Conservation (phyloP, 192 early-diverging fungal species). For the Gaertneriomyces sp. region DNA sequence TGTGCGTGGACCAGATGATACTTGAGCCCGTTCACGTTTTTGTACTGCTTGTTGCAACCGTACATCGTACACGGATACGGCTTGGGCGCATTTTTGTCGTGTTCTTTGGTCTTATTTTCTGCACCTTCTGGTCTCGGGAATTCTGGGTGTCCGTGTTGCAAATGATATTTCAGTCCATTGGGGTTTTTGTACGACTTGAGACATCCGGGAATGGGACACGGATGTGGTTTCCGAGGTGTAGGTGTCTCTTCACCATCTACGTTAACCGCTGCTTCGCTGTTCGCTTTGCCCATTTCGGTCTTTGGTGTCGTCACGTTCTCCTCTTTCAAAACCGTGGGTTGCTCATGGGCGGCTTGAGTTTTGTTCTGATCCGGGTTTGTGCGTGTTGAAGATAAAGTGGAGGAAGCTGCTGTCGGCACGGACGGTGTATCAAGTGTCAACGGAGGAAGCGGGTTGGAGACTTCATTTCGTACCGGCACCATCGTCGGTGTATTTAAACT, state of each 20-base stretch:
- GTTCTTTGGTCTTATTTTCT: too few species aligned
- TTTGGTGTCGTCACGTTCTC: too few species aligned
- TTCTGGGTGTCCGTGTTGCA: slow-evolving; percentile 75
- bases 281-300: too few species aligned
- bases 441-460: too few species aligned
- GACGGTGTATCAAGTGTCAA: too few species aligned
- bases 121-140: background rate
- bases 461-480: background rate
- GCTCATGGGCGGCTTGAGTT: too few species aligned
- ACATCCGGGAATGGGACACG: slow-evolving; percentile 77
- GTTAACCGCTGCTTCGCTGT: too few species aligned
- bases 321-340: too few species aligned
- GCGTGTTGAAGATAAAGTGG: too few species aligned
- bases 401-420: too few species aligned
- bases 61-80: slow-evolving; percentile 63
- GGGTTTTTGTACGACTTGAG: slow-evolving; percentile 96
- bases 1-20: slow-evolving; percentile 94
- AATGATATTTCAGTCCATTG: slow-evolving; percentile 96
- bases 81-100: slow-evolving; percentile 12
- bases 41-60: slow-evolving; percentile 90
- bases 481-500: slow-evolving; percentile 12
- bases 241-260: too few species aligned
- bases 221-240: slow-evolving; percentile 19
- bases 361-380: too few species aligned
- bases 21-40: slow-evolving; percentile 94